Conservation (phyloP, 2,329 filamentous ascomycete species). For the Zelopaecilomyces penicillatus region DNA sequence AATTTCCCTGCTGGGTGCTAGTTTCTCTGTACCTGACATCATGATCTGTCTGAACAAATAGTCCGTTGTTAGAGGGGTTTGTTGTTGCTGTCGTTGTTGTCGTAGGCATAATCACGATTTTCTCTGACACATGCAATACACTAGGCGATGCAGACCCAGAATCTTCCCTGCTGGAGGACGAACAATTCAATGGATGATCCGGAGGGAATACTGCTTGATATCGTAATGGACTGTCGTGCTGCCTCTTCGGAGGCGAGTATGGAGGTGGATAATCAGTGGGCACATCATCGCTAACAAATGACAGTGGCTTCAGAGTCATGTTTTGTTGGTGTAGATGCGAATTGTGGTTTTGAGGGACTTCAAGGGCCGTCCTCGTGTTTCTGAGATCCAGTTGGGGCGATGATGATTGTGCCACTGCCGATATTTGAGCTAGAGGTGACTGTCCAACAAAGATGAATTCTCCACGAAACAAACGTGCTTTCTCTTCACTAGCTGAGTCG, state of each 20-base stretch:
- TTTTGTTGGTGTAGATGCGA: too few species aligned
- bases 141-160: slow-evolving; percentile 55
- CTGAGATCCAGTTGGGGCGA: too few species aligned
- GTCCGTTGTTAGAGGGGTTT: slow-evolving; percentile 21
- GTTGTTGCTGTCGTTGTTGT: slow-evolving; percentile 52
- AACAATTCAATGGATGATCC: slow-evolving; percentile 36
- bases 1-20: too few species aligned
- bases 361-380: too few species aligned
- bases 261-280: slow-evolving; percentile 42
- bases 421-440: too few species aligned
- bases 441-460: too few species aligned
- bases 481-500: too few species aligned
- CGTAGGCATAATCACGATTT: slow-evolving; percentile 31
- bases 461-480: too few species aligned
- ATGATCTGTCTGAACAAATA: too few species aligned
- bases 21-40: too few species aligned
- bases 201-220: slow-evolving; percentile 54
- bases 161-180: slow-evolving; percentile 54
- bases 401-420: too few species aligned
- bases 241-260: slow-evolving; percentile 41
- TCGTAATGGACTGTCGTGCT: slow-evolving; percentile 30
- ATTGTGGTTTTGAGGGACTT: too few species aligned
- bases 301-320: slow-evolving; percentile 23
- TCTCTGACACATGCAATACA: slow-evolving; percentile 42
- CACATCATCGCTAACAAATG: slow-evolving; percentile 28